Percentiles rank a stretch among this genome's conserved stretches.
Conservation (phyloP, 2,329 filamentous ascomycete species). For the Biscogniauxia mediterranea region DNA sequence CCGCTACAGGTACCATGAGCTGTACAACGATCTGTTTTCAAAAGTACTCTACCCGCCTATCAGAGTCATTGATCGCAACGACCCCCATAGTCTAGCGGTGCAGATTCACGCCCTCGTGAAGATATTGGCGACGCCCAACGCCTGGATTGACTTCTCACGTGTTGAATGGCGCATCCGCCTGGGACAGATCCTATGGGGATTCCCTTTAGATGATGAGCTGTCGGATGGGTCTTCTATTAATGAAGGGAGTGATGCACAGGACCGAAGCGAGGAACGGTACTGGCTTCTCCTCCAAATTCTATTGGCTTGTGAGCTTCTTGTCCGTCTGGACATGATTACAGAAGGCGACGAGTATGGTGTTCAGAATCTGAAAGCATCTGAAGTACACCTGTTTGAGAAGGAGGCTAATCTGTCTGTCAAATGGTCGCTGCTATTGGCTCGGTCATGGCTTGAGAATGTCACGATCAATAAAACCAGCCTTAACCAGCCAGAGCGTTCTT, state of each 20-base stretch:
- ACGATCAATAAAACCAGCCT: constrained; percentile 49
- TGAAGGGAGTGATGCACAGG: constrained; percentile 46
- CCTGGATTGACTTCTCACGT: constrained; percentile 73
- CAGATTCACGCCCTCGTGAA: constrained; percentile 69
- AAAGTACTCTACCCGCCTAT: constrained; percentile 58
- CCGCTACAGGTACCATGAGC: constrained; percentile 50
- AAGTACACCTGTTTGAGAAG: constrained; percentile 61
- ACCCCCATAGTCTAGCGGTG: constrained; percentile 63
- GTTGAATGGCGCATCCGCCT: constrained; percentile 74
- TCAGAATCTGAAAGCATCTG: constrained; percentile 51
- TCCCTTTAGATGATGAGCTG: constrained; percentile 49
- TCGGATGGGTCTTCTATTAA: constrained; percentile 52
- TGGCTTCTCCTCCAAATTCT: constrained; percentile 67
- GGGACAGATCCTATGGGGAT: constrained; percentile 69
- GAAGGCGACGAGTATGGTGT: constrained; percentile 56
- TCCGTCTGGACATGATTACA: constrained; percentile 62
- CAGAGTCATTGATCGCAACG: constrained; percentile 53
- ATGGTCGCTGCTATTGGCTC: constrained; percentile 64
- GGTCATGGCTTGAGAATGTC: constrained; percentile 68
- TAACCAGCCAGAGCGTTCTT: constrained; percentile 33
- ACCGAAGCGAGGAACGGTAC: constrained; percentile 61
- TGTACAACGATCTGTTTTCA: constrained; percentile 62
- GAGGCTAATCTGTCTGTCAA: constrained; percentile 61
- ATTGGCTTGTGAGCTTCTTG: constrained; percentile 62
- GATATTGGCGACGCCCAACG: constrained; percentile 61